A percentile compares a stretch with the other conserved stretches of the same genome.
These are phyloP conservation scores for Geum urbanum DNA, from an alignment of 306 rosid genomes.

Conservation along the genomic window DNA sequence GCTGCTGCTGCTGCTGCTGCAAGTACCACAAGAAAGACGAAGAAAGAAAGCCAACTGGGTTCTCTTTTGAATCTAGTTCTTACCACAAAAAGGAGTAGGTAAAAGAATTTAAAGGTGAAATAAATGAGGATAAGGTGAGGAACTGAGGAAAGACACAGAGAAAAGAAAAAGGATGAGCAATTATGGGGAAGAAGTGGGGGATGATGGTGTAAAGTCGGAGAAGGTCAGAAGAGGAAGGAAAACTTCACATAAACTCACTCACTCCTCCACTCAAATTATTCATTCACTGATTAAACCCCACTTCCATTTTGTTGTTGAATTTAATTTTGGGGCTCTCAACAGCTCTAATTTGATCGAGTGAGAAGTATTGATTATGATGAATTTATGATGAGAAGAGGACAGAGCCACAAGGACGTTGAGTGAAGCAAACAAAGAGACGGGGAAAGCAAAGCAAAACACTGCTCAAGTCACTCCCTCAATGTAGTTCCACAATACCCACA, in stretches of 20 bases:
- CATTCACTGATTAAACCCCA: constrained; percentile 1
- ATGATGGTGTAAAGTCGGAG: constrained; percentile 43
- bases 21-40: constrained; percentile 25
- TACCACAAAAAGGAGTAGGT: constrained; percentile 33
- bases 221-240: not conserved
- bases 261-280: not conserved
- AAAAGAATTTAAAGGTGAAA: constrained; percentile 31
- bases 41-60: constrained; percentile 18
- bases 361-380: not conserved
- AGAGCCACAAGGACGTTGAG: not conserved
- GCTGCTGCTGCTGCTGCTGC: not conserved
- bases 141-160: constrained; percentile 12
- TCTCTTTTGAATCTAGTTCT: constrained; percentile 24
- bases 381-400: not conserved
- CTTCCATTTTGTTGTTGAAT: constrained; percentile 21
- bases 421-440: constrained; percentile 9
- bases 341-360: constrained; percentile 4
- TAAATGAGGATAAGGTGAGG: constrained; percentile 35
- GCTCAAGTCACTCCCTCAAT: not conserved
- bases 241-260: not conserved
- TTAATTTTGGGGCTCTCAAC: constrained; percentile 26
- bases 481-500: constrained; percentile 9
- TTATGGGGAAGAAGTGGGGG: constrained; percentile 36
- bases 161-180: constrained; percentile 8
- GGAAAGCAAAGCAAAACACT: constrained; percentile 5